Evolutionary conservation across 306 rosid genomes (phyloP).

Genomic region (Adenanthera pavonina): DNA sequence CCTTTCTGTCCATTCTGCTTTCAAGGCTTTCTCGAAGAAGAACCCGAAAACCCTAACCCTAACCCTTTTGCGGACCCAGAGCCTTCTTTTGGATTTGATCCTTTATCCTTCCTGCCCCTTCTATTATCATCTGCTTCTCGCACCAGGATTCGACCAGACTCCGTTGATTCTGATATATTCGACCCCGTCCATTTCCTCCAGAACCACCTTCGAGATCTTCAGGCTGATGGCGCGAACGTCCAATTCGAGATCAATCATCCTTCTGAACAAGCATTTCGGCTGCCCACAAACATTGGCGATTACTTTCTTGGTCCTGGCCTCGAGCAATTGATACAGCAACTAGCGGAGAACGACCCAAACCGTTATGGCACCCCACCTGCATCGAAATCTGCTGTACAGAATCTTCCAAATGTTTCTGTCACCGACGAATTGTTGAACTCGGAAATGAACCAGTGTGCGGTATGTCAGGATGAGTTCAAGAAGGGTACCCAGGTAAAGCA

Average conservation of each 20-base stretch:
- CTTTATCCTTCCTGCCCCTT: not conserved
- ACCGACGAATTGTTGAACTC: conserved; percentile 65
- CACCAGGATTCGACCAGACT: conserved; percentile 45
- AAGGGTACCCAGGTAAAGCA: conserved; percentile 71
- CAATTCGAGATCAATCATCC: conserved; percentile 66
- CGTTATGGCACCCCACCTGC: conserved; percentile 95
- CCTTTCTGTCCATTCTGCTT: conserved; percentile 79
- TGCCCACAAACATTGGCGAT: conserved; percentile 72
- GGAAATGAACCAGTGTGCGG: conserved; percentile 92
- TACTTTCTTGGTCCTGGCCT: conserved; percentile 94
- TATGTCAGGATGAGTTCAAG: conserved; percentile 90
- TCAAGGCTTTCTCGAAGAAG: conserved; percentile 83
- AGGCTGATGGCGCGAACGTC: conserved; percentile 69
- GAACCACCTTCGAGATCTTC: conserved; percentile 72
- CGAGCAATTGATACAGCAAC: conserved; percentile 96
- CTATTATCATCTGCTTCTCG: conserved; percentile 44
- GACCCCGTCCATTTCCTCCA: conserved; percentile 78
- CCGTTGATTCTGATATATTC: conserved; percentile 61
- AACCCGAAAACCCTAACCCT: conserved; percentile 53
- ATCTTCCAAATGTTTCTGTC: conserved; percentile 62
- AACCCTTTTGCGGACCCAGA: conserved; percentile 14
- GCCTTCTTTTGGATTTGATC: conserved; percentile 28
- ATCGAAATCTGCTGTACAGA: conserved; percentile 67
- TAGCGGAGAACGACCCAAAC: conserved; percentile 93
- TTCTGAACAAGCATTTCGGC: conserved; percentile 62